Conservation (phyloP, 129 eudicot genomes). For the Artemisia annua region DNA sequence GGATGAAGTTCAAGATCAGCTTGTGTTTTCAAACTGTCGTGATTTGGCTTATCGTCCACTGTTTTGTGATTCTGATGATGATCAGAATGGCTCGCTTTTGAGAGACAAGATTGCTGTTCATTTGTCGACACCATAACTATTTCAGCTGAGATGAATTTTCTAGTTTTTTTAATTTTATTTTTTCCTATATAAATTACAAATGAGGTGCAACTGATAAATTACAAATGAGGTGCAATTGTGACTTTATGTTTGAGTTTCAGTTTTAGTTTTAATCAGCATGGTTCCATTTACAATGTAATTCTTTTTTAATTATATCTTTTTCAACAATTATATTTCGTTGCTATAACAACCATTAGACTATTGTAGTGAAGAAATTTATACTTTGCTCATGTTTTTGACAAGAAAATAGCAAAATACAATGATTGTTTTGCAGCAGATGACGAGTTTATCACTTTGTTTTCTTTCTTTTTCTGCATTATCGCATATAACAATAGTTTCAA, state of each 20-base stretch:
- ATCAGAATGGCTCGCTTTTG: constrained; percentile 32
- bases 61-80: constrained; percentile 31
- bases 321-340: background rate
- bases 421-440: constrained; percentile 9
- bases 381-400: background rate
- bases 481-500: background rate
- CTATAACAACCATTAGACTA: background rate
- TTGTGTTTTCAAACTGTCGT: constrained; percentile 26
- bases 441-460: background rate
- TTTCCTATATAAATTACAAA: constrained; percentile 20
- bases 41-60: constrained; percentile 42
- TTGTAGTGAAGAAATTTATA: background rate
- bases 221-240: constrained; percentile 20
- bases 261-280: constrained; percentile 9
- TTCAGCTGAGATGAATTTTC: constrained; percentile 19
- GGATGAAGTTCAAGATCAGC: constrained; percentile 53
- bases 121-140: constrained; percentile 31
- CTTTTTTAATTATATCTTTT: background rate
- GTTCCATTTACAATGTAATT: constrained; percentile 2
- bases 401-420: constrained; percentile 1
- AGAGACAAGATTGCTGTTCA: constrained; percentile 51
- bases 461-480: background rate
- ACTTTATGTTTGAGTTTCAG: constrained; percentile 4
- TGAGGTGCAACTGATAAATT: constrained; percentile 25
- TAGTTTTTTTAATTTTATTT: constrained; percentile 5